phyloP scores from a whole-genome alignment of 352 stramenopile species.

The Phytophthora kernoviae region DNA sequence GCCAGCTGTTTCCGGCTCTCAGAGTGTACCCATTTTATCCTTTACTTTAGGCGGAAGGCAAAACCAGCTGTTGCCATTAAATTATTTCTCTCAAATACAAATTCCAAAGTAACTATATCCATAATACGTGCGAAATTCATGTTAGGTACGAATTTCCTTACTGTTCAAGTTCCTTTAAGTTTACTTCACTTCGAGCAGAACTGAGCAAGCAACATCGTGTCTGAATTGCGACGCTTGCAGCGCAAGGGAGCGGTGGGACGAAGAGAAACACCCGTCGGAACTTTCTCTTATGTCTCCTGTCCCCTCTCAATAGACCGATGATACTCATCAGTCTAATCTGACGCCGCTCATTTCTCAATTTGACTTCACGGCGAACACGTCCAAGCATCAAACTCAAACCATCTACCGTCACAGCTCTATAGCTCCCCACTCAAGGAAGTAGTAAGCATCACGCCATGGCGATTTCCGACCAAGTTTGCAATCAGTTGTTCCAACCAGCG shows the following conservation, averaged over 20 bases:
- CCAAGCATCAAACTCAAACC: not conserved
- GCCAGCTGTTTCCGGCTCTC: not conserved
- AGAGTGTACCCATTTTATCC: slow-evolving; percentile 1
- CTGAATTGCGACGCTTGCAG: not conserved
- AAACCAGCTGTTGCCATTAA: not conserved
- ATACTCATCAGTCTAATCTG: not conserved
- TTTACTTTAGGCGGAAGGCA: not conserved
- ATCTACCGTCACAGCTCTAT: not conserved
- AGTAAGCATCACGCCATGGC: slow-evolving; percentile 16
- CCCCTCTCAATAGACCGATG: not conserved
- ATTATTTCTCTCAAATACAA: not conserved
- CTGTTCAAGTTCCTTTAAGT: not conserved
- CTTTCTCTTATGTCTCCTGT: slow-evolving; percentile 1
- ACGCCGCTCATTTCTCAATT: slow-evolving; percentile 26
- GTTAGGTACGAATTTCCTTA: not conserved
- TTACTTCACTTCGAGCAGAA: too few relatives aligned
- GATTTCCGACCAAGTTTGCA: slow-evolving; percentile 43
- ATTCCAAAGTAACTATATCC: not conserved
- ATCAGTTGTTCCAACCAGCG: slow-evolving; percentile 30
- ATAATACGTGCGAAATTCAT: not conserved
- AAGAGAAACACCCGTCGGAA: not conserved
- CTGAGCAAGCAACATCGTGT: not conserved
- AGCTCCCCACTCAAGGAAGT: not conserved
- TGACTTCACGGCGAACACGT: slow-evolving; percentile 17
- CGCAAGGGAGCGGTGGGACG: not conserved